A percentile compares a stretch with the other conserved stretches of the same genome.
Evolutionary conservation across 2,329 filamentous ascomycete genomes (phyloP).

Genomic region (Diaporthe humulicola): DNA sequence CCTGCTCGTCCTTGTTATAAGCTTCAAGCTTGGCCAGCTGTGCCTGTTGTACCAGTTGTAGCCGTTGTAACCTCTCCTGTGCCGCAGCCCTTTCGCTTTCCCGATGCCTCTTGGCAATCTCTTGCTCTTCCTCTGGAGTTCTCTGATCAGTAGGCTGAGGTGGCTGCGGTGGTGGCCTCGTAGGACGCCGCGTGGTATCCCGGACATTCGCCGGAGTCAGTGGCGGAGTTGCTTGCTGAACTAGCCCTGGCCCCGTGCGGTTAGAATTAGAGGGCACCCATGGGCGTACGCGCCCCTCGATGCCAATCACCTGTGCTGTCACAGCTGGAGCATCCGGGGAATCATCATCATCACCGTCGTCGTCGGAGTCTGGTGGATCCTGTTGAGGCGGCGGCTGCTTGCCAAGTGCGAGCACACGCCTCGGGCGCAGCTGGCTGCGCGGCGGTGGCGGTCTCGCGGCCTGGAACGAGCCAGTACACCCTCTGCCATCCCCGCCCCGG

Average conservation of each 20-base stretch:
- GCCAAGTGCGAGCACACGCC: background rate
- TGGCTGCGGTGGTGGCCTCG: background rate
- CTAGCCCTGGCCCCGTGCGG: background rate
- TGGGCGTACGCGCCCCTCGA: background rate
- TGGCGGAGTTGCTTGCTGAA: background rate
- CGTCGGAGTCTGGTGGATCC: background rate
- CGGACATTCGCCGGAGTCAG: background rate
- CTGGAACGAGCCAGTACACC: constrained; percentile 4
- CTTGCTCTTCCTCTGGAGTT: background rate
- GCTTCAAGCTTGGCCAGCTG: background rate
- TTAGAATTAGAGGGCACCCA: background rate
- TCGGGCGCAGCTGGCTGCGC: background rate
- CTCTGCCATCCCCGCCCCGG: constrained; percentile 6
- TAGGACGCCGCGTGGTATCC: background rate
- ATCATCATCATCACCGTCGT: background rate
- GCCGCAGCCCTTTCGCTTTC: background rate
- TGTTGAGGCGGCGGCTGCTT: too few species aligned
- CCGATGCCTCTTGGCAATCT: background rate
- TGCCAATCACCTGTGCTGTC: background rate
- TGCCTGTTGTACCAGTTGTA: background rate
- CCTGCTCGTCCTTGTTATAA: background rate
- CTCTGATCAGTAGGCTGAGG: background rate
- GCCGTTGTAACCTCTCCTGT: background rate
- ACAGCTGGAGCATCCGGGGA: too few species aligned
- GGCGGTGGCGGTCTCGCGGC: constrained; percentile 3